These are phyloP conservation scores for Phytopythium oedochilum DNA, from an alignment of 352 stramenopile species.

Conservation along the genomic window DNA sequence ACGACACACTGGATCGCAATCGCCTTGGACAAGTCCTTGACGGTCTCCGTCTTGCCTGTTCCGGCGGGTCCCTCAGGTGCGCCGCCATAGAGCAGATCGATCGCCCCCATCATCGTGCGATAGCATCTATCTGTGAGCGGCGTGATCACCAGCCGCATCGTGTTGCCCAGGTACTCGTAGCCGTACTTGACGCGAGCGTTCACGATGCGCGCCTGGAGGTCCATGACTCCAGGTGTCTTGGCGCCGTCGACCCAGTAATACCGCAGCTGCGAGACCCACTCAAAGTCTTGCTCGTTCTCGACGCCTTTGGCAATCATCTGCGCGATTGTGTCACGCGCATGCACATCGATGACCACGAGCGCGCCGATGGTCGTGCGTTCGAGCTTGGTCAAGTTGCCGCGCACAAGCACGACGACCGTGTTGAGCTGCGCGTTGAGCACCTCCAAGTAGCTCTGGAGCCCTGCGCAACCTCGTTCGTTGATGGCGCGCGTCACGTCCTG, in stretches of 20 bases:
- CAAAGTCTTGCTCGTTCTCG: constrained; percentile 88
- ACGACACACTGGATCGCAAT: constrained; percentile 95
- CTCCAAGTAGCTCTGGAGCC: constrained; percentile 73
- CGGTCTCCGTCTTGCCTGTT: constrained; percentile 94
- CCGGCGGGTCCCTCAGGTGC: constrained; percentile 92
- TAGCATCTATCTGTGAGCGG: constrained; percentile 94
- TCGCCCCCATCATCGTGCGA: constrained; percentile 93
- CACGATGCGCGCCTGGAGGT: constrained; percentile 87
- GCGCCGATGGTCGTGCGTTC: constrained; percentile 91
- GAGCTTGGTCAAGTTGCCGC: constrained; percentile 88
- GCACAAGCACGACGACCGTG: constrained; percentile 90
- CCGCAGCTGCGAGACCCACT: constrained; percentile 92
- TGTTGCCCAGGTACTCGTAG: constrained; percentile 93
- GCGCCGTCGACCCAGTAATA: constrained; percentile 90
- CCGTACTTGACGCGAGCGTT: constrained; percentile 86
- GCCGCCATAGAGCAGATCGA: constrained; percentile 91
- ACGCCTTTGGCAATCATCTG: constrained; percentile 91
- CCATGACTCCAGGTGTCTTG: constrained; percentile 39
- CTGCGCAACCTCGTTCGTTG: constrained; percentile 53
- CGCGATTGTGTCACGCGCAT: constrained; percentile 89
- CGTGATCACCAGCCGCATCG: constrained; percentile 92
- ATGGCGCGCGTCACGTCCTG: constrained; percentile 89
- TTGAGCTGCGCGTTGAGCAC: constrained; percentile 86
- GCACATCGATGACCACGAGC: constrained; percentile 92
- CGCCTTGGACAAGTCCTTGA: constrained; percentile 93